Conservation (phyloP, 768 basidiomycete genomes). For the Mycena olivaceomarginata region DNA sequence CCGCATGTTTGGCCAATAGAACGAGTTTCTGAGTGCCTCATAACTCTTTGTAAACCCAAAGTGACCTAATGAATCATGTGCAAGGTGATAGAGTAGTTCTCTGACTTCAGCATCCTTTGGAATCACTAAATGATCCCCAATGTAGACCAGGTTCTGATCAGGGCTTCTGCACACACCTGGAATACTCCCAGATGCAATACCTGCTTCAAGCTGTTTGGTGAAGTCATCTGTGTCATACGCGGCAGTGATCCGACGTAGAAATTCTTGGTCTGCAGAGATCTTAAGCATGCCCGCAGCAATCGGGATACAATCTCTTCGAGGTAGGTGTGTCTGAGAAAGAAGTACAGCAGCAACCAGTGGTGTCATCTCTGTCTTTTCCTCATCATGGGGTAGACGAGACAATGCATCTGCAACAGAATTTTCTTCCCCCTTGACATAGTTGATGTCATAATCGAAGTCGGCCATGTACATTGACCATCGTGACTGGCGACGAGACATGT, state of each 20-base stretch:
- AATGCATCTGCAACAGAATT: slow-evolving; percentile 62
- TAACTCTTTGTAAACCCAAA: slow-evolving; percentile 58
- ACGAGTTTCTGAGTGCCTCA: slow-evolving; percentile 46
- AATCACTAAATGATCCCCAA: too few relatives aligned
- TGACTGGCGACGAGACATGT: slow-evolving; percentile 55
- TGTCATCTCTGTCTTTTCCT: not conserved
- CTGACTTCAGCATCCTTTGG: slow-evolving; percentile 43
- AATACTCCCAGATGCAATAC: too few relatives aligned
- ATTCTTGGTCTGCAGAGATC: slow-evolving; percentile 21
- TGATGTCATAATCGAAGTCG: slow-evolving; percentile 59
- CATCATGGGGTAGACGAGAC: slow-evolving; percentile 46
- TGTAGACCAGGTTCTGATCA: too few relatives aligned
- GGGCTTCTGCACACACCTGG: too few relatives aligned
- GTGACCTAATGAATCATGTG: slow-evolving; percentile 55
- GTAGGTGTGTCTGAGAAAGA: too few relatives aligned
- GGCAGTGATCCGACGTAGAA: slow-evolving; percentile 24
- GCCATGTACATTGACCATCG: slow-evolving; percentile 48
- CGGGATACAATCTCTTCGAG: not conserved
- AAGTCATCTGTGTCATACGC: slow-evolving; percentile 8
- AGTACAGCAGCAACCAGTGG: slow-evolving; percentile 10
- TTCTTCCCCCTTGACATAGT: slow-evolving; percentile 57
- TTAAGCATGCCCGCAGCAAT: slow-evolving; percentile 13
- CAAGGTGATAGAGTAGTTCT: slow-evolving; percentile 50
- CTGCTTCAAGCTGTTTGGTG: too few relatives aligned
- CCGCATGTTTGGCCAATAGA: slow-evolving; percentile 33